Conservation (phyloP, 176 grass and related monocot genomes). For the Bothriochloa decipiens region DNA sequence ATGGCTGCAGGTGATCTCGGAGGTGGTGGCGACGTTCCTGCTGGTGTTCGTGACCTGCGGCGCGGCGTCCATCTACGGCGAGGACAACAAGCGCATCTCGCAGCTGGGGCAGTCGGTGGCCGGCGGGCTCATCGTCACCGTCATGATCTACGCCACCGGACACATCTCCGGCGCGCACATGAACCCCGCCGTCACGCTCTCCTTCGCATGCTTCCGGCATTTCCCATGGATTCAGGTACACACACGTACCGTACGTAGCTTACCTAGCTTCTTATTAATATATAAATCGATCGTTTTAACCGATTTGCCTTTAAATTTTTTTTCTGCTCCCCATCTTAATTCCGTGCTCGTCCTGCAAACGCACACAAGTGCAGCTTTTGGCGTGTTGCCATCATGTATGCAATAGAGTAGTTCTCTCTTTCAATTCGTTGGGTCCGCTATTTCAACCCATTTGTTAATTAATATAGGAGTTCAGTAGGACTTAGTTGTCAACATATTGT, state of each 20-base stretch:
- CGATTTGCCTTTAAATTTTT: no score
- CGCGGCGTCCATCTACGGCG: conserved; percentile 71
- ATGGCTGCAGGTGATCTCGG: conserved; percentile 65
- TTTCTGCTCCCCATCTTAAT: background rate
- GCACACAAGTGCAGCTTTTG: background rate
- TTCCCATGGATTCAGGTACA: conserved; percentile 99
- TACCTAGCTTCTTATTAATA: no score
- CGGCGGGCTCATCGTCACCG: conserved; percentile 83
- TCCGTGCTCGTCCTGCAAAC: conserved; percentile 10
- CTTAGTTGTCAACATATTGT: conserved; percentile 26
- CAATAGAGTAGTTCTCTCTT: background rate
- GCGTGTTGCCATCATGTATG: background rate
- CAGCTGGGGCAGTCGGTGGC: conserved; percentile 78
- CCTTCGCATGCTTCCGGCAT: conserved; percentile 81
- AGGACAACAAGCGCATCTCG: conserved; percentile 63
- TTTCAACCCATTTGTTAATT: conserved; percentile 6
- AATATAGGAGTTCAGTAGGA: conserved; percentile 23
- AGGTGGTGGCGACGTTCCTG: conserved; percentile 86
- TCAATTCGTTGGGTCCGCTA: background rate
- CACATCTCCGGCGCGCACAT: conserved; percentile 97
- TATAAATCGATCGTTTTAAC: background rate
- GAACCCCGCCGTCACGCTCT: conserved; percentile 95
- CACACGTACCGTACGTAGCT: no score
- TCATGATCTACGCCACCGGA: conserved; percentile 89
- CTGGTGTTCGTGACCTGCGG: conserved; percentile 90